phyloP scores from a whole-genome alignment of 768 basidiomycete genomes.

The Pleurotus ostreatus region DNA sequence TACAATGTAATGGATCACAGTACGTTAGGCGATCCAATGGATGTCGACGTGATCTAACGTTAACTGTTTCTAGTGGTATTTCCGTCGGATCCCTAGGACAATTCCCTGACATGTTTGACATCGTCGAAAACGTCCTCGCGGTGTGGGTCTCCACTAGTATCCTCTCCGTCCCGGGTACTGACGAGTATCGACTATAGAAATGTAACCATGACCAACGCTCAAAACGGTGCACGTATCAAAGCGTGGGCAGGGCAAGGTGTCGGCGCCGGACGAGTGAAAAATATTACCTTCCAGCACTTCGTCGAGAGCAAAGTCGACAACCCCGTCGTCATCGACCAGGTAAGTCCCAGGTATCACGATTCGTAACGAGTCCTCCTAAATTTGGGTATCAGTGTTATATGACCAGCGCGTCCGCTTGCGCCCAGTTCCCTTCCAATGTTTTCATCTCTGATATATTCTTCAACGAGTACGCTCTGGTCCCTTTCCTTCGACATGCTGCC shows the following conservation, averaged over 20 bases:
- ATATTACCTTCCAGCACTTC: conserved; percentile 52
- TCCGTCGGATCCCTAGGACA: conserved; percentile 57
- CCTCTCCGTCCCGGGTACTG: no score
- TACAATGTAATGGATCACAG: conserved; percentile 60
- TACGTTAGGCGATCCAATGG: conserved; percentile 19
- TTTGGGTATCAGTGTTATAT: conserved; percentile 40
- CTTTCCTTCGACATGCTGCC: not conserved
- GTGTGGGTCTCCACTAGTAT: conserved; percentile 23
- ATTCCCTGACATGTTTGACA: conserved; percentile 48
- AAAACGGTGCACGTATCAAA: conserved; percentile 69
- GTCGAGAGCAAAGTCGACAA: conserved; percentile 51
- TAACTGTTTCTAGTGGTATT: conserved; percentile 30
- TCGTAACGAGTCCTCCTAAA: not conserved
- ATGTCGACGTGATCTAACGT: no score
- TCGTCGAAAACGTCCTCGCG: conserved; percentile 57
- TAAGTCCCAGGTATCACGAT: conserved; percentile 13
- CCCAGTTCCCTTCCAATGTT: conserved; percentile 52
- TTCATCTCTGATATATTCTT: conserved; percentile 56
- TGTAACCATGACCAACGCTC: conserved; percentile 55
- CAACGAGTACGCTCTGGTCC: conserved; percentile 30
- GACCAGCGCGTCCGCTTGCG: conserved; percentile 41
- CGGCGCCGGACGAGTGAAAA: conserved; percentile 54
- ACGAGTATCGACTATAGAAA: conserved; percentile 29
- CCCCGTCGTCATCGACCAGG: conserved; percentile 58
- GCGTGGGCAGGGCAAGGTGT: conserved; percentile 60